Conservation (phyloP, 129 eudicot species). For the Artemisia argyi region DNA sequence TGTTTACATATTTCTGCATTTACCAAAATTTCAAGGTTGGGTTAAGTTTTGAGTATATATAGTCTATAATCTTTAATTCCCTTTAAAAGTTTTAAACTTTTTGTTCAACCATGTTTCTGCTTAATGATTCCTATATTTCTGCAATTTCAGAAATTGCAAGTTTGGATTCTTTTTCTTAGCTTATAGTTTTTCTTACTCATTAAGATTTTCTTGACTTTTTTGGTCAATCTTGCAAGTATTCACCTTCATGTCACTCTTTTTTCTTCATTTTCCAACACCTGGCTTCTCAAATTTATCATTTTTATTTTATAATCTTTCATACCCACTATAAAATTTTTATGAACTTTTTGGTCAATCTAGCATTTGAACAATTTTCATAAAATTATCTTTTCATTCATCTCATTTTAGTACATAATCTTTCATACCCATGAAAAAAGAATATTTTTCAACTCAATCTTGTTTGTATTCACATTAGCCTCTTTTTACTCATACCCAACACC, state of each 20-base stretch:
- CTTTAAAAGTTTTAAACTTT: constrained; percentile 2
- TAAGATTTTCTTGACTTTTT: constrained; percentile 12
- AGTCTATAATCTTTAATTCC: constrained; percentile 19
- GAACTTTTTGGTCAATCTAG: constrained; percentile 1
- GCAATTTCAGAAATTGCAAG: neutral
- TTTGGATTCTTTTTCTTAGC: neutral
- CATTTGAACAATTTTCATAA: neutral
- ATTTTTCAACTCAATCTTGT: neutral
- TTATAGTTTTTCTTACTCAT: constrained; percentile 15
- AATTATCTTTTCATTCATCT: neutral
- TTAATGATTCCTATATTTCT: neutral
- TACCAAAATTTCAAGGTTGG: neutral
- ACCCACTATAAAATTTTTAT: neutral
- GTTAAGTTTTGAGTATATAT: neutral
- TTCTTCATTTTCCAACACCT: neutral
- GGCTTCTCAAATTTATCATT: neutral
- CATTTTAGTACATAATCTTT: constrained; percentile 1
- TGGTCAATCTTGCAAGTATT: constrained; percentile 7
- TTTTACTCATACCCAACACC: constrained; percentile 1
- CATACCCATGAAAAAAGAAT: no score
- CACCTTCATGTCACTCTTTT: neutral
- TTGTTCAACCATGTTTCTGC: constrained; percentile 1
- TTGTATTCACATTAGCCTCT: neutral
- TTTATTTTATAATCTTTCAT: neutral
- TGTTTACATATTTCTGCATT: neutral